Evolutionary conservation across 805 yeast genomes (phyloP).

Genomic region (Isabelozyma pseudorhagii): DNA sequence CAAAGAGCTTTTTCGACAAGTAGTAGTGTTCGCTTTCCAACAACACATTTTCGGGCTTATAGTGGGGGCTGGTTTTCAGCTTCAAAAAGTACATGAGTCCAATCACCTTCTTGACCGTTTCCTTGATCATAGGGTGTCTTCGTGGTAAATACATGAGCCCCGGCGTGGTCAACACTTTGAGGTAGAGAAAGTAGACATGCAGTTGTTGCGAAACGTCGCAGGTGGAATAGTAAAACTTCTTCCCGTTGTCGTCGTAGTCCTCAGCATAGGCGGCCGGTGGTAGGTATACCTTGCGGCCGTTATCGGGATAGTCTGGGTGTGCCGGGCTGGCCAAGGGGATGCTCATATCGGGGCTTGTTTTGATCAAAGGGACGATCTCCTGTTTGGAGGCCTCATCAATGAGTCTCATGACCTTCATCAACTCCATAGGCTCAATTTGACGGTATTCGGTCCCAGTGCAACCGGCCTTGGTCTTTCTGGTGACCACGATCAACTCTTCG

Average conservation of each 20-base stretch:
- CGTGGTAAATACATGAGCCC: slow-evolving; percentile 18
- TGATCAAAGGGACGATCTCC: not conserved
- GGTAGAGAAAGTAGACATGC: slow-evolving; percentile 17
- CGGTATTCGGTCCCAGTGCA: not conserved
- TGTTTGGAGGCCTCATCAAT: slow-evolving; percentile 4
- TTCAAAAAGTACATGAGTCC: not conserved
- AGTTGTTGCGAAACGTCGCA: slow-evolving; percentile 20
- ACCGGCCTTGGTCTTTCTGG: not conserved
- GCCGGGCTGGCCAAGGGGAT: not conserved
- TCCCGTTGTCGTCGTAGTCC: not conserved
- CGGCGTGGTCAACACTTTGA: slow-evolving; percentile 18
- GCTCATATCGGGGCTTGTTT: not conserved
- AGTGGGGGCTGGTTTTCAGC: not conserved
- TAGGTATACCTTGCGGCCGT: slow-evolving; percentile 1
- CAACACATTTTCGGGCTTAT: slow-evolving; percentile 11
- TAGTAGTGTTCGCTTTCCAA: slow-evolving; percentile 14
- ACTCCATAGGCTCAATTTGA: not conserved
- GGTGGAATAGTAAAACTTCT: slow-evolving; percentile 15
- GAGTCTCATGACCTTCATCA: slow-evolving; percentile 6
- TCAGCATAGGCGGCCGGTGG: not conserved
- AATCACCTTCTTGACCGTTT: slow-evolving; percentile 7
- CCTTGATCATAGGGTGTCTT: slow-evolving; percentile 17
- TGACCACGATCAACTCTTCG: not conserved
- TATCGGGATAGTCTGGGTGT: not conserved
- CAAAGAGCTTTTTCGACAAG: slow-evolving; percentile 17